Evolutionary conservation across 1,284 basidiomycete genomes (phyloP).

Genomic region (Fistulinella cinereoalba): DNA sequence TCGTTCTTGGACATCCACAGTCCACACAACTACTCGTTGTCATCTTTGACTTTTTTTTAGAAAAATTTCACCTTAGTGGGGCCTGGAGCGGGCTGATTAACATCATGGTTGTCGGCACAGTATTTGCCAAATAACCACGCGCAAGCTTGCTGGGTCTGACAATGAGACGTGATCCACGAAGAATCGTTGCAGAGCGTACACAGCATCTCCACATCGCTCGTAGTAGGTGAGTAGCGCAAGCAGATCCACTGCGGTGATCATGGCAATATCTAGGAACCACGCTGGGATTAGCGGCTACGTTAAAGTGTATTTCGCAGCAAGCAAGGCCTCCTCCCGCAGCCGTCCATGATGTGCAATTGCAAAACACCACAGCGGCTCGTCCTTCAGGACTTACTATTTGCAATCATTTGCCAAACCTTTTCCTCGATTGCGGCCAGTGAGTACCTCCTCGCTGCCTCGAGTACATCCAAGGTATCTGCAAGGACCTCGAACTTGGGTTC

Average conservation of each 20-base stretch:
- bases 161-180: conserved; percentile 16
- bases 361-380: conserved; percentile 13
- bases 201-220: conserved; percentile 10
- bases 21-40: no score
- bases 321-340: conserved; percentile 10
- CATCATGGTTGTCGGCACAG: no score
- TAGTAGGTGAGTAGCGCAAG: conserved; percentile 21
- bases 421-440: conserved; percentile 16
- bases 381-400: conserved; percentile 12
- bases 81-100: no score
- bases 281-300: conserved; percentile 14
- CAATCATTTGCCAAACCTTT: conserved; percentile 13
- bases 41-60: no score
- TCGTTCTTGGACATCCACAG: conserved; percentile 4
- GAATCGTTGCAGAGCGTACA: conserved; percentile 6
- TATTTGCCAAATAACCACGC: conserved; percentile 10
- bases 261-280: conserved; percentile 15
- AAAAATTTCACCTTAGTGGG: no score
- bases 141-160: neutral
- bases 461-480: conserved; percentile 13
- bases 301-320: conserved; percentile 18
- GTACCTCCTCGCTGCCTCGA: conserved; percentile 21
- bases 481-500: conserved; percentile 15
- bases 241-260: conserved; percentile 17
- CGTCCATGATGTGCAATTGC: conserved; percentile 11